Conservation (phyloP, 2,329 filamentous ascomycete genomes). For the Paraphoma sp. region DNA sequence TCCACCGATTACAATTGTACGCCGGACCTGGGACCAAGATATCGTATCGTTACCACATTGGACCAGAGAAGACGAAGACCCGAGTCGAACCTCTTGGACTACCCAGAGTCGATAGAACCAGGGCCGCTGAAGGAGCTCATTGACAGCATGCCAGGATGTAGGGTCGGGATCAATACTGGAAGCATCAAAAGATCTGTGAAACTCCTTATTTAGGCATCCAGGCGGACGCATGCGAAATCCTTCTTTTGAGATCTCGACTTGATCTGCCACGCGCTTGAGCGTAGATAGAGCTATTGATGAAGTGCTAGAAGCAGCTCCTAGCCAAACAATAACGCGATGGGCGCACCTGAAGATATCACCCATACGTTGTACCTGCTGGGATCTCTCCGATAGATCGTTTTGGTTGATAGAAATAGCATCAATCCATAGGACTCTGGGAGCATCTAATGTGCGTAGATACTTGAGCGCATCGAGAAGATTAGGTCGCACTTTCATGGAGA, state of each 20-base stretch:
- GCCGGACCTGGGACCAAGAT: neutral
- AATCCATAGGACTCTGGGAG: constrained; percentile 7
- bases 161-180: neutral
- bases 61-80: neutral
- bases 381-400: constrained; percentile 2
- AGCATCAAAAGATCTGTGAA: neutral
- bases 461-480: constrained; percentile 4
- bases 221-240: neutral
- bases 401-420: constrained; percentile 14
- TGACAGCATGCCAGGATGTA: constrained; percentile 1
- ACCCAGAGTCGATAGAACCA: constrained; percentile 8
- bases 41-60: constrained; percentile 2
- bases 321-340: constrained; percentile 11
- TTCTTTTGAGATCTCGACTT: neutral
- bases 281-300: neutral
- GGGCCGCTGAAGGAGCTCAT: neutral
- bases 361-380: constrained; percentile 14
- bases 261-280: neutral
- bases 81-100: constrained; percentile 4
- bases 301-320: neutral
- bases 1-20: neutral
- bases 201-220: neutral
- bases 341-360: constrained; percentile 10
- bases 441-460: neutral
- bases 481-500: neutral